Base-by-base conservation (phyloP, 2,329 filamentous ascomycete genomes). In the Colletotrichum limetticola region DNA sequence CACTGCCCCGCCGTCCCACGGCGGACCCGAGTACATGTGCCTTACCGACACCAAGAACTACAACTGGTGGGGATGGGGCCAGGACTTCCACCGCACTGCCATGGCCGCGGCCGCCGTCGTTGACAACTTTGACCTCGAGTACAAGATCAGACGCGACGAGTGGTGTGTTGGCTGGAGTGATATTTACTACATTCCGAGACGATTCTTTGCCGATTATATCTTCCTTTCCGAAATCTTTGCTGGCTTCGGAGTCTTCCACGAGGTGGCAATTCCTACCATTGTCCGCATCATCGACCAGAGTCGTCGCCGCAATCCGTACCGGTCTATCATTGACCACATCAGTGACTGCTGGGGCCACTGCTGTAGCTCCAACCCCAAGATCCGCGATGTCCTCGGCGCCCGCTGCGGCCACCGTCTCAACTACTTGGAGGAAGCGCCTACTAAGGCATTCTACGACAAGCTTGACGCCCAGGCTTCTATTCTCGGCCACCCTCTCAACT, bases 161-260 rank as follows among this genome's bases (percentile, higher is more conserved):
- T 81, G 74, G 72, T 81, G 79, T 56, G 71, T 78, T 19, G 80
- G 80, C 42, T 82, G 80, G 80, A 78, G 76, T 28, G 80, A 82
- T 71, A 80, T 82, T 19, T 82, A 81, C 76, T 82, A 78, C 74
- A 75, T 82, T 58, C 80, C 80, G 4, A 76, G 78, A 42, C 77
- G 77, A 11, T 80, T 79, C 75, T 82, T 82, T 63, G 73, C 74
- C 37, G 80, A 82, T 62, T 82, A 69, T 67, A 80, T 82, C 63
- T 74, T 76, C 61, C 76, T 81, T 7, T 64, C 76, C 37, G 70
- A 76, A 9, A 67, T 80, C 12, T 80, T 79, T 66, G 74, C 62
- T 11, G 74, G 72, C 11, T 74, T 75, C 52, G 70, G 72, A 3
- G 75, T 77, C 30, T 80, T 81, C 67, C 80, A 81, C 73, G 80